These are phyloP conservation scores for Aspergillus bombycis DNA, from an alignment of 2,329 filamentous ascomycete species.

Conservation along the genomic window DNA sequence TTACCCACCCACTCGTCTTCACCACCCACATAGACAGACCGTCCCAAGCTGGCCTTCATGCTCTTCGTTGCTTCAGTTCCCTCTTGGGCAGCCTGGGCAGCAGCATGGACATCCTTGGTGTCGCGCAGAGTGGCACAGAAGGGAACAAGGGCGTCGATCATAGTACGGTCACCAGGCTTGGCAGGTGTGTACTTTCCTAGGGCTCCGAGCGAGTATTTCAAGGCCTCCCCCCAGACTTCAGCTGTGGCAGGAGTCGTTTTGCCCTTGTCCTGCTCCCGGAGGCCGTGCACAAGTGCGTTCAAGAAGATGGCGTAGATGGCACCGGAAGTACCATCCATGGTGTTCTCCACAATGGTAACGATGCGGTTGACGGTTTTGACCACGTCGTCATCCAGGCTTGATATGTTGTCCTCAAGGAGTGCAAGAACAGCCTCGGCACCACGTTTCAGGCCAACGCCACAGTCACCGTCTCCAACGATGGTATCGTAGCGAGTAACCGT, in stretches of 20 bases:
- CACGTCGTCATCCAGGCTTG: constrained; percentile 58
- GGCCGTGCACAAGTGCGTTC: constrained; percentile 76
- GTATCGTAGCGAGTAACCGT: constrained; percentile 72
- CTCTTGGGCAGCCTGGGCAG: constrained; percentile 72
- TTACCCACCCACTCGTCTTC: constrained; percentile 66
- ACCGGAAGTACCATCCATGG: constrained; percentile 76
- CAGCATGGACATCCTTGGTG: constrained; percentile 69
- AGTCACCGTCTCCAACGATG: constrained; percentile 87
- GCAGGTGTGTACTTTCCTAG: constrained; percentile 87
- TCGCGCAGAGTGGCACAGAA: constrained; percentile 74
- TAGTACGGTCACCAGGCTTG: constrained; percentile 81
- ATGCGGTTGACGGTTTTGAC: constrained; percentile 64
- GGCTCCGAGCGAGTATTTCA: constrained; percentile 70
- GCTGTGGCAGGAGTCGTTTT: constrained; percentile 51
- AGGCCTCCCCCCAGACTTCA: constrained; percentile 66
- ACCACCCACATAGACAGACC: constrained; percentile 80
- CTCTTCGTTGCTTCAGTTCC: constrained; percentile 85
- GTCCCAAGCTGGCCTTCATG: constrained; percentile 86
- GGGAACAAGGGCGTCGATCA: constrained; percentile 86
- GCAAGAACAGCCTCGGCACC: constrained; percentile 70
- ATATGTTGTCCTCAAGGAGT: constrained; percentile 43
- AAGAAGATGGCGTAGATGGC: constrained; percentile 86
- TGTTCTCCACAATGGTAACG: constrained; percentile 66
- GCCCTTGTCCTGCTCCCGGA: constrained; percentile 56
- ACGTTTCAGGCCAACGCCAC: constrained; percentile 81